A percentile compares a stretch with the other conserved stretches of the same genome.
Conservation (phyloP, 75 land plant genomes). For the Larix kaempferi region DNA sequence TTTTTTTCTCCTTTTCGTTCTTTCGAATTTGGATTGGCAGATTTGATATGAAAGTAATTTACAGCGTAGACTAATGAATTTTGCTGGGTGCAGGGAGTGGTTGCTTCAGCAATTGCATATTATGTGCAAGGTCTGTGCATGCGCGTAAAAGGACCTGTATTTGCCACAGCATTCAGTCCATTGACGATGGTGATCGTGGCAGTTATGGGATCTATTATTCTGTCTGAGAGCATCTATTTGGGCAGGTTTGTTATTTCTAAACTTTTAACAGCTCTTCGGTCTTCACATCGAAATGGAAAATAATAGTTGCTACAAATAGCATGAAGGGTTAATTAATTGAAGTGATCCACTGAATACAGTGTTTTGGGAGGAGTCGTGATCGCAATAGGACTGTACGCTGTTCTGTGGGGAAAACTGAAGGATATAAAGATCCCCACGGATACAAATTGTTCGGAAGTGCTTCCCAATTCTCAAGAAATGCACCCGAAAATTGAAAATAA, state of each 20-base stretch:
- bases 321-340: too few relatives aligned
- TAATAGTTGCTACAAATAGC: too few relatives aligned
- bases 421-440: neutral
- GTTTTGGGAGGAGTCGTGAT: neutral
- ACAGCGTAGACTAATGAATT: neutral
- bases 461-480: too few relatives aligned
- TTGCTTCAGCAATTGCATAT: neutral
- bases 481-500: too few relatives aligned
- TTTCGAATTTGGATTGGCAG: too few relatives aligned
- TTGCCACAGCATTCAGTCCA: slow-evolving; percentile 5
- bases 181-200: neutral
- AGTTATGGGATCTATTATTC: neutral
- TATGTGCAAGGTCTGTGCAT: neutral
- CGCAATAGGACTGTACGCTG: neutral
- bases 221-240: neutral
- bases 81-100: neutral
- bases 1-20: too few relatives aligned
- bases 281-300: too few relatives aligned
- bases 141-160: neutral
- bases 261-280: neutral
- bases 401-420: neutral
- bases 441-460: too few relatives aligned
- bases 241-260: neutral
- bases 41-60: too few relatives aligned
- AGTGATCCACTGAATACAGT: neutral